Percentiles rank a stretch among this genome's conserved stretches.
phyloP scores from a whole-genome alignment of 2,329 filamentous ascomycete species.

The Botrytis porri region DNA sequence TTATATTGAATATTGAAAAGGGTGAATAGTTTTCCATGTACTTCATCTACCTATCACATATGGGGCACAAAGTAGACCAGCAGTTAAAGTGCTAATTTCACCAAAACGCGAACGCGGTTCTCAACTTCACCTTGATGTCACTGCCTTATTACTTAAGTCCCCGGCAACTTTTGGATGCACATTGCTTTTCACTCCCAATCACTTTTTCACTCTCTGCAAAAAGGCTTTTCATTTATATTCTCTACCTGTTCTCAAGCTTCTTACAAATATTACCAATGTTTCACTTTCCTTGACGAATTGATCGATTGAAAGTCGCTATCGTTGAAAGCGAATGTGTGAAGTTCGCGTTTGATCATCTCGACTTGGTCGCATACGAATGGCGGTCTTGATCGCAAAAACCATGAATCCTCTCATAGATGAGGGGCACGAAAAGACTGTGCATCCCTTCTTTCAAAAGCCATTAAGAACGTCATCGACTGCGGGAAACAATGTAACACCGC shows the following conservation, averaged over 20 bases:
- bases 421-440: constrained; percentile 28
- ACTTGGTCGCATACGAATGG: constrained; percentile 29
- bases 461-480: constrained; percentile 27
- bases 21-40: neutral
- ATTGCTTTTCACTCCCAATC: neutral
- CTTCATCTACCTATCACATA: neutral
- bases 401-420: constrained; percentile 35
- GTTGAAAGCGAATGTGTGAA: constrained; percentile 29
- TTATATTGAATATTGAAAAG: neutral
- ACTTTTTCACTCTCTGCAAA: neutral
- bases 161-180: neutral
- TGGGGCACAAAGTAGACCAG: neutral
- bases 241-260: neutral
- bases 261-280: neutral
- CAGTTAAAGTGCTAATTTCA: constrained; percentile 16
- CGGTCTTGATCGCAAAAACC: constrained; percentile 33
- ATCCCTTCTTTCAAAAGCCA: constrained; percentile 37
- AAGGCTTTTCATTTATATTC: neutral
- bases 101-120: constrained; percentile 16
- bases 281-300: neutral
- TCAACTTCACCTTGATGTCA: constrained; percentile 1
- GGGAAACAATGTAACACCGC: neutral
- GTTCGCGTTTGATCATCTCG: constrained; percentile 27
- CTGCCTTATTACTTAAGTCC: neutral
- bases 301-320: neutral